Evolutionary conservation across 2,329 filamentous ascomycete genomes (phyloP).

Genomic region (Xenoacremonium recifei): DNA sequence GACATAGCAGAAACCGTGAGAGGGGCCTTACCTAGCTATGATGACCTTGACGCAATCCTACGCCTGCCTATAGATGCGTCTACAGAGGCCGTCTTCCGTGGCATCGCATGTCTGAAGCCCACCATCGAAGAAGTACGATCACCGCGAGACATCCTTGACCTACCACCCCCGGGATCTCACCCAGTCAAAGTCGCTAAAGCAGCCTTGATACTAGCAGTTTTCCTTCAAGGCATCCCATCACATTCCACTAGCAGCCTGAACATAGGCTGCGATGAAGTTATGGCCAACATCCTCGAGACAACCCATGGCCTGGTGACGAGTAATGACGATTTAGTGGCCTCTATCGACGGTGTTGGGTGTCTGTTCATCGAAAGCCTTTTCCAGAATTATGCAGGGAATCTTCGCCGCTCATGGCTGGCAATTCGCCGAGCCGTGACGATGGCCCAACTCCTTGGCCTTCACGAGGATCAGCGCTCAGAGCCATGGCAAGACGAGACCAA

Average conservation of each 20-base stretch:
- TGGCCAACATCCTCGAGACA: constrained; percentile 26
- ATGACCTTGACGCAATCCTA: constrained; percentile 36
- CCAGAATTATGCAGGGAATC: constrained; percentile 42
- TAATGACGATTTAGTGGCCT: constrained; percentile 42
- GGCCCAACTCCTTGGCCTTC: constrained; percentile 38
- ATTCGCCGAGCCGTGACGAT: constrained; percentile 41
- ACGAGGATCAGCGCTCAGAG: not conserved
- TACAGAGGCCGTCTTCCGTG: not conserved
- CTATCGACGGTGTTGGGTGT: constrained; percentile 45
- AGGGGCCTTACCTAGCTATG: no score
- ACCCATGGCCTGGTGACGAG: constrained; percentile 36
- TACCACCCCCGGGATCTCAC: constrained; percentile 25
- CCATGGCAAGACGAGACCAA: constrained; percentile 12
- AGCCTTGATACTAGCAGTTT: constrained; percentile 37
- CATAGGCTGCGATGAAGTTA: constrained; percentile 15
- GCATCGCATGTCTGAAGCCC: not conserved
- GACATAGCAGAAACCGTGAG: no score
- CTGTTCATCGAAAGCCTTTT: constrained; percentile 44
- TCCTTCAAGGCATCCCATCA: constrained; percentile 32
- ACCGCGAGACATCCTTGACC: constrained; percentile 28
- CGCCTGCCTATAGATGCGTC: constrained; percentile 24
- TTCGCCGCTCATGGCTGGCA: constrained; percentile 42
- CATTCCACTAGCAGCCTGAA: constrained; percentile 10
- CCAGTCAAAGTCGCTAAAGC: constrained; percentile 42
- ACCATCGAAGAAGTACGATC: constrained; percentile 14